These are phyloP conservation scores for Macrophomina tecta DNA, from an alignment of 2,329 filamentous ascomycete genomes.

Conservation along the genomic window DNA sequence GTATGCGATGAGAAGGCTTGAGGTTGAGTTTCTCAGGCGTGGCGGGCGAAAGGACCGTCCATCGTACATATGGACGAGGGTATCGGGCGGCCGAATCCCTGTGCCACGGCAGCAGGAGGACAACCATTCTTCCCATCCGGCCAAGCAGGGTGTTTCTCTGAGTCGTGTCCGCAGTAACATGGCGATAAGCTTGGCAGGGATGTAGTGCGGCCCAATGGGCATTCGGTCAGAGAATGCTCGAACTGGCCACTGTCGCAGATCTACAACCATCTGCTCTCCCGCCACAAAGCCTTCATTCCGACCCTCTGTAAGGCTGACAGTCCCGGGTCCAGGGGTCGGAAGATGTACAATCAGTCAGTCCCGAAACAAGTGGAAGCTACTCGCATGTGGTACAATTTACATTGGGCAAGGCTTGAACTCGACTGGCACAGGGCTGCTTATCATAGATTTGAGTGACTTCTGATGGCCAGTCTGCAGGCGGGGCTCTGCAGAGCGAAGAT, in stretches of 20 bases:
- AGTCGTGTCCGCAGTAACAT: neutral
- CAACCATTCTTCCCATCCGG: neutral
- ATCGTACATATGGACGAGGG: slow-evolving; percentile 5
- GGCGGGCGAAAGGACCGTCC: neutral
- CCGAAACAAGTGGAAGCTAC: neutral
- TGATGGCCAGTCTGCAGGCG: neutral
- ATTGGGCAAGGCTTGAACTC: neutral
- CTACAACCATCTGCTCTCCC: neutral
- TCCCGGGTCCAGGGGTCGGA: neutral
- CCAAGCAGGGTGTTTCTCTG: neutral
- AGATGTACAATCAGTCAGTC: neutral
- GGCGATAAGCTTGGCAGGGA: neutral
- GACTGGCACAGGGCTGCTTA: neutral
- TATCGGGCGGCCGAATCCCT: neutral
- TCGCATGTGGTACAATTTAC: neutral
- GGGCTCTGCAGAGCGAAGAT: neutral
- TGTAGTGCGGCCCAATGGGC: neutral
- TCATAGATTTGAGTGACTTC: neutral
- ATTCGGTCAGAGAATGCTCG: neutral
- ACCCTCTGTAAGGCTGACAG: neutral
- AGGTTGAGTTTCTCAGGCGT: neutral
- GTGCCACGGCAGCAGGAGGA: neutral
- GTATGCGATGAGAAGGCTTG: neutral
- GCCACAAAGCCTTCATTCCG: slow-evolving; percentile 4
- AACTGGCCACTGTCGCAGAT: neutral